Evolutionary conservation across 129 eudicot species (phyloP).

Genomic region (Chrysanthemum makinoi): DNA sequence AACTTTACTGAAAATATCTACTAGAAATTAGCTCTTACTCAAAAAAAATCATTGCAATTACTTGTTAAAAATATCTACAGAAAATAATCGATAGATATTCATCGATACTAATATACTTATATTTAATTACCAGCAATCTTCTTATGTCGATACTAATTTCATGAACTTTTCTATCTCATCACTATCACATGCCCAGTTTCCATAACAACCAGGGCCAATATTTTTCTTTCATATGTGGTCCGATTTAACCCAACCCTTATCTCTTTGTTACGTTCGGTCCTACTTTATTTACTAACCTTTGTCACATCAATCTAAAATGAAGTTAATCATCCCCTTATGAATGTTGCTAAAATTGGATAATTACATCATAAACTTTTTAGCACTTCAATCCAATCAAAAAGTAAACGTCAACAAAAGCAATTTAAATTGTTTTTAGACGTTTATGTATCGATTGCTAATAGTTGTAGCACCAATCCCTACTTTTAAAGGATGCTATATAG

Average conservation of each 20-base stretch:
- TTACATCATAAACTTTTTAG: slow-evolving; percentile 10
- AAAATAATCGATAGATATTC: too few relatives aligned
- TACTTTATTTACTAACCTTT: slow-evolving; percentile 20
- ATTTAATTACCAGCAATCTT: too few relatives aligned
- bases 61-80: too few relatives aligned
- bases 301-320: slow-evolving; percentile 24
- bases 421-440: background rate
- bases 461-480: background rate
- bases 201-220: slow-evolving; percentile 27
- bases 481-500: slow-evolving; percentile 1
- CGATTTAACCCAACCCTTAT: slow-evolving; percentile 21
- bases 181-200: slow-evolving; percentile 23
- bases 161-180: slow-evolving; percentile 13
- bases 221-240: slow-evolving; percentile 28
- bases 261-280: slow-evolving; percentile 32
- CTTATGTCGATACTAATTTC: background rate
- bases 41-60: too few relatives aligned
- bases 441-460: too few relatives aligned
- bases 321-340: slow-evolving; percentile 8
- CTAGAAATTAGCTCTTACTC: too few relatives aligned
- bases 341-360: background rate
- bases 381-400: background rate
- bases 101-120: too few relatives aligned
- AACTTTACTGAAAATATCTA: too few relatives aligned
- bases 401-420: background rate